Conservation (phyloP, 2,329 filamentous ascomycete species). For the Trichoderma sp. region DNA sequence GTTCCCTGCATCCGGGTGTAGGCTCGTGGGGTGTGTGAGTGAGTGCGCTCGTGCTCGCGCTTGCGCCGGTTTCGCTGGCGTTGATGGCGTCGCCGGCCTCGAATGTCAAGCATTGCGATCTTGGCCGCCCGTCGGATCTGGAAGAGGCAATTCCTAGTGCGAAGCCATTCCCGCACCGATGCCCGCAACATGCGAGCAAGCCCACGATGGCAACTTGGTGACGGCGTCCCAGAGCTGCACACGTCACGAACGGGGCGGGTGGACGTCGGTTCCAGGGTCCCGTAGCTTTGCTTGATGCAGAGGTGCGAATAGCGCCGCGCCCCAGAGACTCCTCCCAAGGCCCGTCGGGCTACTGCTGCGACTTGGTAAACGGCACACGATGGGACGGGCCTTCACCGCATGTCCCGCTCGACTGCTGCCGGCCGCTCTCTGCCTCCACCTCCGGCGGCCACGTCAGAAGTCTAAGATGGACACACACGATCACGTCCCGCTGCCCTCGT, state of each 20-base stretch:
- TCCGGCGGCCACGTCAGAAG: conserved; percentile 24
- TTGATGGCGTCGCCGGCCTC: neutral
- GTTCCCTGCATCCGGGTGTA: conserved; percentile 17
- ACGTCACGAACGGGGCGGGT: neutral
- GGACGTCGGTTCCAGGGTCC: neutral
- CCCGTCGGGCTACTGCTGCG: neutral
- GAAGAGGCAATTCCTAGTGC: conserved; percentile 11
- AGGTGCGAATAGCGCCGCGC: neutral
- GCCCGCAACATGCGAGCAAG: conserved; percentile 1
- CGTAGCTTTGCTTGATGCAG: no score
- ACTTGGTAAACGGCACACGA: conserved; percentile 21
- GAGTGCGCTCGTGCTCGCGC: neutral
- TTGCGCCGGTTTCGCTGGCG: neutral
- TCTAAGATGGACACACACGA: conserved; percentile 15
- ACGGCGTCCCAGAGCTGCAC: neutral
- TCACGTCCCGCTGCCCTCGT: conserved; percentile 1
- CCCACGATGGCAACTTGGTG: neutral
- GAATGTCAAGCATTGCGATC: conserved; percentile 19
- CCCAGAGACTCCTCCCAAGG: neutral
- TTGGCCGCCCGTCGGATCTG: neutral
- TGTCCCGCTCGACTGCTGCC: conserved; percentile 21
- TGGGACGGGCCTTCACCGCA: conserved; percentile 24
- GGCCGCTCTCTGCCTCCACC: conserved; percentile 22
- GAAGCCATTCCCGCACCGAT: neutral
- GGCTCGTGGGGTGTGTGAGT: conserved; percentile 1